These are phyloP conservation scores for Talaromyces sp. DNA, from an alignment of 2,329 filamentous ascomycete genomes.

Conservation along the genomic window DNA sequence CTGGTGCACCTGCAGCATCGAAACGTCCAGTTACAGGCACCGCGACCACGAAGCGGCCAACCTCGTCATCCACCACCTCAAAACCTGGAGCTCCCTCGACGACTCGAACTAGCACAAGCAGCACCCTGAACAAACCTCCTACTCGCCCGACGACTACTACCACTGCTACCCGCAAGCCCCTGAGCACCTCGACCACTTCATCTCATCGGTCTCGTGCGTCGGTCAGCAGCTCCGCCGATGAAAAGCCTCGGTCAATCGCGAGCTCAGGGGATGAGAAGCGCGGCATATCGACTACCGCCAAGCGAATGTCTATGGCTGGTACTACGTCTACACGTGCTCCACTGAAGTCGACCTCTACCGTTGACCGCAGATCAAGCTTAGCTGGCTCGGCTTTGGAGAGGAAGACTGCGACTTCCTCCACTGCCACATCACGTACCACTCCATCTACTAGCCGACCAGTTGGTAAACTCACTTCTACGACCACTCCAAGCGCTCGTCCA, in stretches of 20 bases:
- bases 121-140: conserved; percentile 49
- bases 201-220: conserved; percentile 47
- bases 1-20: conserved; percentile 29
- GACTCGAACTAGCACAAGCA: conserved; percentile 35
- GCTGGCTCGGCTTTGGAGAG: conserved; percentile 38
- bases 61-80: conserved; percentile 36
- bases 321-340: conserved; percentile 40
- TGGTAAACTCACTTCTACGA: conserved; percentile 27
- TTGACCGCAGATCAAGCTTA: conserved; percentile 44
- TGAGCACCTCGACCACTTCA: conserved; percentile 39
- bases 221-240: conserved; percentile 48
- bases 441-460: conserved; percentile 28
- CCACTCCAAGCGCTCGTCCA: conserved; percentile 29
- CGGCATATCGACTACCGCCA: conserved; percentile 46
- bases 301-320: conserved; percentile 49
- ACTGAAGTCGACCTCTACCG: conserved; percentile 35
- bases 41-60: conserved; percentile 40
- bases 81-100: conserved; percentile 30
- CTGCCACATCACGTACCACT: conserved; percentile 24
- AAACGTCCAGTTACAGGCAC: conserved; percentile 40
- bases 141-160: conserved; percentile 43
- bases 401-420: conserved; percentile 27
- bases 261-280: conserved; percentile 51
- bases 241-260: conserved; percentile 43
- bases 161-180: conserved; percentile 38